Conservation (phyloP, 2,329 filamentous ascomycete species). For the Oidium heveae region DNA sequence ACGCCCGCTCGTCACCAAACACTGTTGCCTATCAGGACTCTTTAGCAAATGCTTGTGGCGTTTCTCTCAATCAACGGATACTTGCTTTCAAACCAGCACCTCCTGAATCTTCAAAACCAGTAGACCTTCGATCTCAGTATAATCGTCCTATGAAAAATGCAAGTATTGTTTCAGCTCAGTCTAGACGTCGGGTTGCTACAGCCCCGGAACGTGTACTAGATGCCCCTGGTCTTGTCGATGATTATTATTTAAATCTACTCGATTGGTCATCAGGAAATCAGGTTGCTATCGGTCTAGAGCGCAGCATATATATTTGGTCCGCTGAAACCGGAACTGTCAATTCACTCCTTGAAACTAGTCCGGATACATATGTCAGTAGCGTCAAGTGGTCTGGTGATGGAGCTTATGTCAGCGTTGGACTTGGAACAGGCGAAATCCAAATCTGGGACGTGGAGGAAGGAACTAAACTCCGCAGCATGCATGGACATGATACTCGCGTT, state of each 20-base stretch:
- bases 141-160: constrained; percentile 78
- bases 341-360: constrained; percentile 63
- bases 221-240: constrained; percentile 83
- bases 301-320: constrained; percentile 95
- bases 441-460: constrained; percentile 97
- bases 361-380: constrained; percentile 90
- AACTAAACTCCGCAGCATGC: constrained; percentile 93
- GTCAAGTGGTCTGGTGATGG: constrained; percentile 98
- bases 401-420: constrained; percentile 83
- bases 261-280: constrained; percentile 98
- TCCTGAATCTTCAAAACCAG: constrained; percentile 95
- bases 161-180: constrained; percentile 52
- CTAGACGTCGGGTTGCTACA: constrained; percentile 75
- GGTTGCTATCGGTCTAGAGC: constrained; percentile 89
- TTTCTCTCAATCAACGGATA: constrained; percentile 82
- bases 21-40: constrained; percentile 80
- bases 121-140: constrained; percentile 92
- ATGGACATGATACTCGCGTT: constrained; percentile 86
- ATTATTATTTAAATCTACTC: constrained; percentile 96
- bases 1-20: constrained; percentile 63
- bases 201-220: constrained; percentile 91
- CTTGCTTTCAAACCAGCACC: constrained; percentile 94
- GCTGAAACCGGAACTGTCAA: constrained; percentile 77
- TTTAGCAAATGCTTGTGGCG: constrained; percentile 70
- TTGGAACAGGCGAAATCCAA: constrained; percentile 88